Evolutionary conservation across 1,284 basidiomycete species (phyloP).

Genomic region (Apiotrichum porosum): DNA sequence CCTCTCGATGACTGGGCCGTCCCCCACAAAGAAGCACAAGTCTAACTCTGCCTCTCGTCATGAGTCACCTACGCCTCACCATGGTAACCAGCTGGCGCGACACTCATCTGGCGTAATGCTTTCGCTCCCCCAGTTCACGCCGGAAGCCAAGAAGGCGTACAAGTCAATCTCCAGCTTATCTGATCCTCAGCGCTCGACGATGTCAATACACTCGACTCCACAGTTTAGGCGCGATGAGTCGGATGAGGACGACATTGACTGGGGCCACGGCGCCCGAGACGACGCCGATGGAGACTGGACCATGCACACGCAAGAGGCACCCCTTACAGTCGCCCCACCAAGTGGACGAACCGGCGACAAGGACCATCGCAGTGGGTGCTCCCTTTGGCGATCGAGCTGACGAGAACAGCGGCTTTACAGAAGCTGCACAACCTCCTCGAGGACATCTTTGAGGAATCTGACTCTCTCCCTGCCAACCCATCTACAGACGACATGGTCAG

Average conservation of each 20-base stretch:
- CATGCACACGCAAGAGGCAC: slow-evolving; percentile 18
- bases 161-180: slow-evolving; percentile 6
- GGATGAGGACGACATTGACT: slow-evolving; percentile 34
- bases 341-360: slow-evolving; percentile 59
- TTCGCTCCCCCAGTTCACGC: slow-evolving; percentile 1
- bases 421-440: slow-evolving; percentile 69
- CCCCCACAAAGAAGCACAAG: slow-evolving; percentile 30
- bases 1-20: slow-evolving; percentile 21
- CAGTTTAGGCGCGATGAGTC: slow-evolving; percentile 28
- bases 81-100: too few relatives aligned
- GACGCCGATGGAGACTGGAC: slow-evolving; percentile 34
- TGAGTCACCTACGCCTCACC: not conserved
- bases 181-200: not conserved
- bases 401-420: slow-evolving; percentile 60
- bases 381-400: not conserved
- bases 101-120: not conserved
- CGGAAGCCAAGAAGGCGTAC: slow-evolving; percentile 1
- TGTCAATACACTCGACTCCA: slow-evolving; percentile 11
- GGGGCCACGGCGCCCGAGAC: slow-evolving; percentile 22
- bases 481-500: slow-evolving; percentile 53
- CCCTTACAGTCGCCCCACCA: slow-evolving; percentile 4
- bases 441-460: slow-evolving; percentile 85
- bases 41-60: not conserved
- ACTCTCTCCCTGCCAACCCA: slow-evolving; percentile 64
- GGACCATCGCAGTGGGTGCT: slow-evolving; percentile 62